Evolutionary conservation across 192 early-diverging fungal genomes (phyloP).

Genomic region (Coemansia reversa): DNA sequence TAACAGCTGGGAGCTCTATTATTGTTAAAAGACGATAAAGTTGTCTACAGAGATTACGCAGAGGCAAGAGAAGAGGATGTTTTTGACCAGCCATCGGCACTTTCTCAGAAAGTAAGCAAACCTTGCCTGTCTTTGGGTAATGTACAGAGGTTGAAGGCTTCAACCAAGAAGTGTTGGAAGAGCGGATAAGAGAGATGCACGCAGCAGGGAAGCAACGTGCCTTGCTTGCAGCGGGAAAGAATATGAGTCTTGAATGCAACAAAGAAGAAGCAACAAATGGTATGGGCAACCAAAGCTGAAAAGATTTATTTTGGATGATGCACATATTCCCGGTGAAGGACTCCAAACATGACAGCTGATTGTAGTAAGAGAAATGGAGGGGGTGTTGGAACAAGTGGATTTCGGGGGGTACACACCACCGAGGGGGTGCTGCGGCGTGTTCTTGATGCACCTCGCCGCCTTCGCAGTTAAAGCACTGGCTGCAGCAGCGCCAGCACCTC

Average conservation of each 20-base stretch:
- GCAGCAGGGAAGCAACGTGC: slow-evolving; percentile 4
- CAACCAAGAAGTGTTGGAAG: not conserved
- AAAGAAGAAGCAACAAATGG: slow-evolving; percentile 1
- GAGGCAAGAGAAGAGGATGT: slow-evolving; percentile 5
- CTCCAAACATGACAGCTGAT: not conserved
- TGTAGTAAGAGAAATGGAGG: not conserved
- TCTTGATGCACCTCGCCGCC: not conserved
- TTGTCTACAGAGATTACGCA: slow-evolving; percentile 28
- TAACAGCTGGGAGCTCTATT: slow-evolving; percentile 26
- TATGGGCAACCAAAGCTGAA: not conserved
- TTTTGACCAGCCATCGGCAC: not conserved
- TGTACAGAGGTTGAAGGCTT: slow-evolving; percentile 1
- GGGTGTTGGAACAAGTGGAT: not conserved
- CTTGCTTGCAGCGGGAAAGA: slow-evolving; percentile 8
- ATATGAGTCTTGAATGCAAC: not conserved
- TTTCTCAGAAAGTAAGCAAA: not conserved
- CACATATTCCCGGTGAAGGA: not conserved
- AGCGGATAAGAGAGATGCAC: slow-evolving; percentile 7
- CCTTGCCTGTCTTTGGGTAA: not conserved
- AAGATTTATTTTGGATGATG: not conserved
- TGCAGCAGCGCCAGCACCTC: not conserved
- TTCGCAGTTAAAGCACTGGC: not conserved
- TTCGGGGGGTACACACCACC: not conserved
- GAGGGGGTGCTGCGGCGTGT: not conserved
- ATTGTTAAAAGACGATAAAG: slow-evolving; percentile 15